Percentiles rank a stretch among this genome's conserved stretches.
Evolutionary conservation across 2,329 filamentous ascomycete species (phyloP).

Genomic region (Balansia obtecta): DNA sequence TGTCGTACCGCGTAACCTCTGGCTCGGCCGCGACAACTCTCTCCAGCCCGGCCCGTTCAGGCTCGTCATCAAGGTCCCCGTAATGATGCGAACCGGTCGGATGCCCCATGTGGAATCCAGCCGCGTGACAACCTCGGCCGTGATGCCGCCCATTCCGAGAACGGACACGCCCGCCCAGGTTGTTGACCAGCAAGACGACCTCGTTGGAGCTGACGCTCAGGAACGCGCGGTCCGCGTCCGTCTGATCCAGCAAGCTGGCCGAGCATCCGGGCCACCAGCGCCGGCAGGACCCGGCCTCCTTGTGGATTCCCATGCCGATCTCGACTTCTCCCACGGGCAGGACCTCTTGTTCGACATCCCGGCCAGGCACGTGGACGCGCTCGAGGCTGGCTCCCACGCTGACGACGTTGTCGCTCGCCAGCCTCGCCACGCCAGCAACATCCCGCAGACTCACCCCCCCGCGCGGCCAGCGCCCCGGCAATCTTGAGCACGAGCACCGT

Average conservation of each 20-base stretch:
- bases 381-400: constrained; percentile 77
- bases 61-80: constrained; percentile 67
- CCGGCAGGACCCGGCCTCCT: constrained; percentile 50
- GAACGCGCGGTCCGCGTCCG: constrained; percentile 60
- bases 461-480: constrained; percentile 67
- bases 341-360: constrained; percentile 40
- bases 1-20: constrained; percentile 62
- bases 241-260: constrained; percentile 54
- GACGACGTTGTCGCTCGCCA: constrained; percentile 64
- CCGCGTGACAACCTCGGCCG: constrained; percentile 54
- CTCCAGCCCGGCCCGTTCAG: constrained; percentile 57
- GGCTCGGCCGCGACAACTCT: constrained; percentile 54
- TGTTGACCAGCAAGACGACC: constrained; percentile 61
- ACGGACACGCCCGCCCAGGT: constrained; percentile 63
- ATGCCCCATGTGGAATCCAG: constrained; percentile 45
- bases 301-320: constrained; percentile 69
- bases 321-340: constrained; percentile 47
- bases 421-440: constrained; percentile 57
- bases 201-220: constrained; percentile 49
- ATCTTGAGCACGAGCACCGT: constrained; percentile 90
- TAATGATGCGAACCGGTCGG: constrained; percentile 50
- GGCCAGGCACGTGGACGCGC: constrained; percentile 87
- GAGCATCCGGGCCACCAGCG: constrained; percentile 53
- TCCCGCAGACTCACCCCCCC: constrained; percentile 55
- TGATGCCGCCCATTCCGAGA: constrained; percentile 61